Conservation (phyloP, 1,284 basidiomycete genomes). For the Austroboletus niveus region DNA sequence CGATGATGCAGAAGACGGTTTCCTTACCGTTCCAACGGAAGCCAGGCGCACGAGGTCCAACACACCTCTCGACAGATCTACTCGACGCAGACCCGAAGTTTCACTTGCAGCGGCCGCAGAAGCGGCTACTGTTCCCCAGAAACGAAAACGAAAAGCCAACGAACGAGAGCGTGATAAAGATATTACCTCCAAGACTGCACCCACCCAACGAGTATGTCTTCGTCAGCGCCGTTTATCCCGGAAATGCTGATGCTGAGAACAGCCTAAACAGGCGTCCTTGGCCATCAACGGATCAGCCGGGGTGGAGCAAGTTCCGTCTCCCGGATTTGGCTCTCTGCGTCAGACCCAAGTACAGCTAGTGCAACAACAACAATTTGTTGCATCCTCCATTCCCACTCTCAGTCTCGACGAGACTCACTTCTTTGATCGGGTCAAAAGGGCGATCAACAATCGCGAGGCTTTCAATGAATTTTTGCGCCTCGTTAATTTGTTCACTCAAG, state of each 20-base stretch:
- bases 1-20: conserved; percentile 40
- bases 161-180: conserved; percentile 36
- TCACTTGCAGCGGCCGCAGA: conserved; percentile 30
- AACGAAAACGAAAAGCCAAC: conserved; percentile 60
- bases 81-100: conserved; percentile 31
- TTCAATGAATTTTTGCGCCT: conserved; percentile 98
- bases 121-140: conserved; percentile 47
- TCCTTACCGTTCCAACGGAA: conserved; percentile 24
- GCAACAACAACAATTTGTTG: conserved; percentile 29
- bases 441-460: conserved; percentile 83
- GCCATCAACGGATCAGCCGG: conserved; percentile 23
- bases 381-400: conserved; percentile 28
- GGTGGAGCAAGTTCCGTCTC: conserved; percentile 22
- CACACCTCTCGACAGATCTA: conserved; percentile 25
- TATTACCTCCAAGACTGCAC: conserved; percentile 16
- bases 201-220: conserved; percentile 28
- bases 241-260: conserved; percentile 7
- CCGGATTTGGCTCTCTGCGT: conserved; percentile 19
- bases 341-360: conserved; percentile 28
- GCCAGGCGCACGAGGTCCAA: conserved; percentile 27
- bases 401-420: conserved; percentile 78
- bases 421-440: conserved; percentile 91
- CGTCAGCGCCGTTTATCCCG: background rate
- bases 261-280: conserved; percentile 24
- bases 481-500: conserved; percentile 93